Evolutionary conservation across 1,139 yeast genomes (phyloP), one percentile per base, ranked within the genome.

Genomic region (Candida sp.): DNA sequence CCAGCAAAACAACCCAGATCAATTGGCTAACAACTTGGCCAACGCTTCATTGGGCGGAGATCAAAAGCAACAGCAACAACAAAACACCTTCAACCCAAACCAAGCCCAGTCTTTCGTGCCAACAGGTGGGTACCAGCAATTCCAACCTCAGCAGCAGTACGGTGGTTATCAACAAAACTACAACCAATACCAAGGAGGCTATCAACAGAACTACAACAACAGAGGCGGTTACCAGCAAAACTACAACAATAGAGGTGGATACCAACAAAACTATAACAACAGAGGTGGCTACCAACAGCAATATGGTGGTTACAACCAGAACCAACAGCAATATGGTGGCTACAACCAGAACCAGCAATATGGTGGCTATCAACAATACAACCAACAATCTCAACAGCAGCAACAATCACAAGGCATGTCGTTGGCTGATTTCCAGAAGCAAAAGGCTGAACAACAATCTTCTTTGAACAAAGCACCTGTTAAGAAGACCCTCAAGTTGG

Each of bases 401-500:
- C 63, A 56, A 44, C 67, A 60, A 53, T 63, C 65, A 34, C 78
- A 71, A 58, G 96, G 94, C 48, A 86, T 90, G 92, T 85, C 96
- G 38, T 79, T 92, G 62, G 96, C 92, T 52, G 97, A 92, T 65
- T 91, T 86, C 73, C 90, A 90, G 70, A 88, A 87, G 67, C 87
- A 86, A 69, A 83, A 86, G 65, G 73, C 77, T 54, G 75, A 72
- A 43, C 59, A 72, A 52, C 73, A 61, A 60, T 62, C 72, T 53
- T 62, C 70, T 54, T 69, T 76, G 63, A 75, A 72, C 62, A 86
- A 86, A 64, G 89, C 90, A 54, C 47, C 42, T 7, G 56, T 51
- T 22, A 77, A 78, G 65, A 75, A 69, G 62, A 84, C 86, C 42
- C 78, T 88, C 67, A 87, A 87, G 66, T 76, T 88, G 66, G 86